phyloP scores from a whole-genome alignment of 2,329 filamentous ascomycete species.

The Cercospora beticola region DNA sequence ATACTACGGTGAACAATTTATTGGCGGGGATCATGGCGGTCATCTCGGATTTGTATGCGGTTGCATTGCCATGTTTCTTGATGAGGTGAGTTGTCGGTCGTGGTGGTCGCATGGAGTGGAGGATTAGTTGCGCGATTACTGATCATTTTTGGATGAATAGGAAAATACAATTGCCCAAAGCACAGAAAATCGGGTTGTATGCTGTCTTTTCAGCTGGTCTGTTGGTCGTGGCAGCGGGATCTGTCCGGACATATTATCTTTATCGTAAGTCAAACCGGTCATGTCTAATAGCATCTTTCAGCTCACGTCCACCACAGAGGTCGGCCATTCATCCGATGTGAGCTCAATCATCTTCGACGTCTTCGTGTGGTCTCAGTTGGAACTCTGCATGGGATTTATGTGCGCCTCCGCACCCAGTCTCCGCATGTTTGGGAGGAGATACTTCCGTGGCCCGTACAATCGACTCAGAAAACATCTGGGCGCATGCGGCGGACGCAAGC shows the following conservation, averaged over 20 bases:
- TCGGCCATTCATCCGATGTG: slow-evolving; percentile 16
- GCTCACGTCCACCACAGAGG: neutral
- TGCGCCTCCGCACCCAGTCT: slow-evolving; percentile 46
- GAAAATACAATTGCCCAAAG: slow-evolving; percentile 41
- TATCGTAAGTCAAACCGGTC: neutral
- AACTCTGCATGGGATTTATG: slow-evolving; percentile 45
- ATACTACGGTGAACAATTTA: slow-evolving; percentile 42
- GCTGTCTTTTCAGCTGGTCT: slow-evolving; percentile 39
- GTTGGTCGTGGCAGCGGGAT: slow-evolving; percentile 35
- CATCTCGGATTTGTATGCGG: slow-evolving; percentile 43
- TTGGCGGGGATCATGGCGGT: slow-evolving; percentile 43
- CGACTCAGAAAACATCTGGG: neutral
- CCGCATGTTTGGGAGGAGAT: slow-evolving; percentile 29
- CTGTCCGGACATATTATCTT: slow-evolving; percentile 38
- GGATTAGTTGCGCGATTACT: slow-evolving; percentile 38
- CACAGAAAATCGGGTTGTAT: slow-evolving; percentile 47
- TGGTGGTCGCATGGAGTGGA: neutral
- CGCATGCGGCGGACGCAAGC: neutral
- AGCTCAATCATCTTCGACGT: slow-evolving; percentile 32
- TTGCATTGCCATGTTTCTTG: slow-evolving; percentile 44
- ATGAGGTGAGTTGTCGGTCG: slow-evolving; percentile 37
- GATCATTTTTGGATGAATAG: slow-evolving; percentile 37
- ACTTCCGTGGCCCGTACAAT: slow-evolving; percentile 10
- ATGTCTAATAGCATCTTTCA: neutral
- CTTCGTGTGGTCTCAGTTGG: slow-evolving; percentile 44